These are phyloP conservation scores for Podaxis sp. DNA, from an alignment of 768 basidiomycete species.

Conservation along the genomic window DNA sequence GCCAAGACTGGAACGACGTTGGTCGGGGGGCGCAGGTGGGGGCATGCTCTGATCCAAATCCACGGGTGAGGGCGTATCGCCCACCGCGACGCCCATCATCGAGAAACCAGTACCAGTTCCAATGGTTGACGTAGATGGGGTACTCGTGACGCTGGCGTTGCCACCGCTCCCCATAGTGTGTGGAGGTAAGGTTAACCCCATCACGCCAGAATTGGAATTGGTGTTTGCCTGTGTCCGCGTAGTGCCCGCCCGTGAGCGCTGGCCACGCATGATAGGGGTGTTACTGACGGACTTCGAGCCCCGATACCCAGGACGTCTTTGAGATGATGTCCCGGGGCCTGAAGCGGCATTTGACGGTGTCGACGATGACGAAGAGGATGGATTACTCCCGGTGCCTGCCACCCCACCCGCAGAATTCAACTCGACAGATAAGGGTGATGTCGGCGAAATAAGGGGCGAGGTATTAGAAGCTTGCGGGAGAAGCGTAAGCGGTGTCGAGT, in stretches of 20 bases:
- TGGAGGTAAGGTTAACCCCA: background rate
- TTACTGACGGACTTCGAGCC: constrained; percentile 10
- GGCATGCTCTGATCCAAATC: constrained; percentile 76
- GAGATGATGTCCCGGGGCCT: background rate
- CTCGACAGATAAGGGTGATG: background rate
- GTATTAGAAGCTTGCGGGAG: background rate
- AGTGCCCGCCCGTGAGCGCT: background rate
- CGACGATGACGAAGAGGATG: background rate
- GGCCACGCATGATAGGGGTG: constrained; percentile 9
- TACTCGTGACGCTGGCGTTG: constrained; percentile 4
- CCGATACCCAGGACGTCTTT: background rate
- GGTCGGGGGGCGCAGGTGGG: constrained; percentile 49
- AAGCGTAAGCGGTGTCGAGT: background rate
- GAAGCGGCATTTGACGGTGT: background rate
- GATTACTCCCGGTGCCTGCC: background rate
- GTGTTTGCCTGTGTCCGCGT: background rate
- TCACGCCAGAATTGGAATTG: background rate
- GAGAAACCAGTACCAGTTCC: constrained; percentile 5
- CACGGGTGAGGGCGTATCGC: constrained; percentile 81
- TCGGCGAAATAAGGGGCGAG: constrained; percentile 9
- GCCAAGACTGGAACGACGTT: background rate
- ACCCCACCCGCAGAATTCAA: background rate
- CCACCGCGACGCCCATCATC: constrained; percentile 17
- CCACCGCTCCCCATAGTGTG: background rate
- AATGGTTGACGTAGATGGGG: background rate